phyloP scores from a whole-genome alignment of 2,329 filamentous ascomycete species.

The Teratosphaeria zuluensis region DNA sequence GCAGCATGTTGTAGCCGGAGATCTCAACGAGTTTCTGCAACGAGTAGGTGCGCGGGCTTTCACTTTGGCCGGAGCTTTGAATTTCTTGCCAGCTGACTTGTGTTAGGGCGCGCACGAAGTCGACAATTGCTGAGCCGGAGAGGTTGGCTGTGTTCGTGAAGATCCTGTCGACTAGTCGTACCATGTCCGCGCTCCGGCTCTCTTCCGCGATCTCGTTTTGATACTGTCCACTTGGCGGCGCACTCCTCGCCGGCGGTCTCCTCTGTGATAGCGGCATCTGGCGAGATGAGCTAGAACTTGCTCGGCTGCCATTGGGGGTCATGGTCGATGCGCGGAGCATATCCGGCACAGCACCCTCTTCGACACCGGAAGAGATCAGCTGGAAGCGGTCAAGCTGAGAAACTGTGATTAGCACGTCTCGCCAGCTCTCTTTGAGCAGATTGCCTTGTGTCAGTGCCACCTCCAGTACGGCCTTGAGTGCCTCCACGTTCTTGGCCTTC shows the following conservation, averaged over 20 bases:
- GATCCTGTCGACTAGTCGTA: slow-evolving; percentile 87
- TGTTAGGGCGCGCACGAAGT: slow-evolving; percentile 84
- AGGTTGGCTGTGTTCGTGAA: slow-evolving; percentile 94
- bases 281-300: not conserved
- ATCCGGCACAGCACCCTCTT: slow-evolving; percentile 85
- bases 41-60: slow-evolving; percentile 92
- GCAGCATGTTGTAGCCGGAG: slow-evolving; percentile 98
- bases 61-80: slow-evolving; percentile 89
- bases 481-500: slow-evolving; percentile 91
- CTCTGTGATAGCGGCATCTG: slow-evolving; percentile 30
- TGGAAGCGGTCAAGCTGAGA: slow-evolving; percentile 93
- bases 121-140: slow-evolving; percentile 85
- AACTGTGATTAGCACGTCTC: slow-evolving; percentile 88
- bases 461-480: slow-evolving; percentile 81
- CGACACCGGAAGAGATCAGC: slow-evolving; percentile 86
- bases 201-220: slow-evolving; percentile 80
- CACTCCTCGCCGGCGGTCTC: slow-evolving; percentile 40
- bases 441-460: slow-evolving; percentile 91
- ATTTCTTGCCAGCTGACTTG: slow-evolving; percentile 99
- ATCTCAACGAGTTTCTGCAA: slow-evolving; percentile 97
- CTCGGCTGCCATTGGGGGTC: slow-evolving; percentile 1
- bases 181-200: slow-evolving; percentile 83
- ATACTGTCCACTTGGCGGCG: slow-evolving; percentile 35
- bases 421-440: slow-evolving; percentile 79
- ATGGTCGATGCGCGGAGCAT: slow-evolving; percentile 58